These are phyloP conservation scores for Mucor mucedo DNA, from an alignment of 371 early-diverging fungal genomes.

Conservation along the genomic window DNA sequence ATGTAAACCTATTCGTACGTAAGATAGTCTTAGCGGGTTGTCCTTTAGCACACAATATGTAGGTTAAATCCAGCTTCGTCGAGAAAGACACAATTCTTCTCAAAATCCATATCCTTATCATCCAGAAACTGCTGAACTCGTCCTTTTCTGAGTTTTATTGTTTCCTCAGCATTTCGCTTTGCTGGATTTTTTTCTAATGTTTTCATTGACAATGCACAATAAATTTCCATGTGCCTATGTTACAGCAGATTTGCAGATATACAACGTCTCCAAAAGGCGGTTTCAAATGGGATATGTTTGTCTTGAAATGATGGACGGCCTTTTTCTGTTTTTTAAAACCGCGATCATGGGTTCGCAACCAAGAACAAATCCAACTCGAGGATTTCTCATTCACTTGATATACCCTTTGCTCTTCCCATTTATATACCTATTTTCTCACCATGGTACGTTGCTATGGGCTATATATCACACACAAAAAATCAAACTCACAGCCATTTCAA, in stretches of 20 bases:
- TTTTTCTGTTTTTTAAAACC: no score
- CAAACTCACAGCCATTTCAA: neutral
- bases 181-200: neutral
- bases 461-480: neutral
- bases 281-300: no score
- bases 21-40: neutral
- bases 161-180: neutral
- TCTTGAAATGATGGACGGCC: no score
- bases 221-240: no score
- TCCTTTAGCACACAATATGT: neutral
- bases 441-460: neutral
- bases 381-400: no score
- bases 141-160: neutral
- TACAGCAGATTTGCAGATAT: no score
- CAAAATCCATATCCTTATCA: neutral
- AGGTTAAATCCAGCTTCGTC: neutral
- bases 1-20: conserved; percentile 7
- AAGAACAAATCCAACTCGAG: no score
- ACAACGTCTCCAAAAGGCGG: no score
- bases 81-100: neutral
- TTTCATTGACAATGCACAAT: no score
- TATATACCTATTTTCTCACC: neutral
- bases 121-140: neutral
- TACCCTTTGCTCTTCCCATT: no score
- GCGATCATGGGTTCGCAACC: no score